These are phyloP conservation scores for Chlamydomonas sp. DNA, from an alignment of 139 green algal genomes.

Conservation along the genomic window DNA sequence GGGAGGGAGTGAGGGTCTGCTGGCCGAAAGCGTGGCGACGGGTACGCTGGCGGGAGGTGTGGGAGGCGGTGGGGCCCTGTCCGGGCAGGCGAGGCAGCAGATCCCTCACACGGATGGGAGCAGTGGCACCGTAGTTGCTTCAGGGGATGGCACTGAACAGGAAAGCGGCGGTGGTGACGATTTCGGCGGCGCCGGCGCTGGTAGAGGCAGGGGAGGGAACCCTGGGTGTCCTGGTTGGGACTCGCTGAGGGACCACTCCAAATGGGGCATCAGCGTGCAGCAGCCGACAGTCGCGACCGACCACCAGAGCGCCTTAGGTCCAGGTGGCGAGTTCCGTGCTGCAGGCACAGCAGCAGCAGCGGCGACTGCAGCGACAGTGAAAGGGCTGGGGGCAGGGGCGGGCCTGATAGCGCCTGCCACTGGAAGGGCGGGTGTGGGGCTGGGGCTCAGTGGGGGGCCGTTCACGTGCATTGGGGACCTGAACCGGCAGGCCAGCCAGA, in stretches of 20 bases:
- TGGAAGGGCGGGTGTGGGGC: not conserved
- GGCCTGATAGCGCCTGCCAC: not conserved
- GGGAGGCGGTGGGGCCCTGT: not conserved
- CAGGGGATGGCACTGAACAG: no score
- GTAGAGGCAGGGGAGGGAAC: no score
- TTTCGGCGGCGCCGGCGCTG: no score
- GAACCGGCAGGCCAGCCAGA: conserved; percentile 30
- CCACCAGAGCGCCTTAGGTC: not conserved
- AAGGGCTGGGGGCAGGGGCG: not conserved
- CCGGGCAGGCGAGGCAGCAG: not conserved
- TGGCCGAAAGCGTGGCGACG: no score
- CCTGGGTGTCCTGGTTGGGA: not conserved
- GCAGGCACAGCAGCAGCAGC: not conserved
- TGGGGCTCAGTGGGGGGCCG: not conserved
- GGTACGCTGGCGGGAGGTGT: no score
- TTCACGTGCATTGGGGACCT: conserved; percentile 13
- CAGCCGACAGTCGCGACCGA: no score
- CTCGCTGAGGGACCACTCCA: conserved; percentile 33
- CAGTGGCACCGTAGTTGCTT: no score
- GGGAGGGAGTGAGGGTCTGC: no score
- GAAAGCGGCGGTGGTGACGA: no score
- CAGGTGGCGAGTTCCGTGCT: no score
- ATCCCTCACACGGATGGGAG: not conserved
- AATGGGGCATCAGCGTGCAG: conserved; percentile 24
- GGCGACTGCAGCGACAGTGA: not conserved